A percentile compares a stretch with the other conserved stretches of the same genome.
phyloP scores from a whole-genome alignment of 169 alveolate species.

The Sarcocystis neurona region DNA sequence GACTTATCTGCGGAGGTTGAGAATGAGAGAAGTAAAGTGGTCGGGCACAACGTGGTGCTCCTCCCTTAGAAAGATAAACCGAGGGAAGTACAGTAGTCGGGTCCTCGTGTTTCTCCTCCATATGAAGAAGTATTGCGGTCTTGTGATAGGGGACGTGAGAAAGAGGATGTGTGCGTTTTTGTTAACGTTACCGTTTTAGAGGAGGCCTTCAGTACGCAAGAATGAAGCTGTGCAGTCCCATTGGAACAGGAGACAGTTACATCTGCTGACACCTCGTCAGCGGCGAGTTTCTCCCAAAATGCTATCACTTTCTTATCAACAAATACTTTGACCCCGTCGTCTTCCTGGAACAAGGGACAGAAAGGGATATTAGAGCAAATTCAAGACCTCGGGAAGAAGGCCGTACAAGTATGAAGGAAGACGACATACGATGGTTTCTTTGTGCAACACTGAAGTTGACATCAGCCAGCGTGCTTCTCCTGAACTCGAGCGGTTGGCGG shows the following conservation, averaged over 20 bases:
- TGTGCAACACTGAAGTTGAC: background rate
- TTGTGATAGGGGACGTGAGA: no score
- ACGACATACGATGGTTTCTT: background rate
- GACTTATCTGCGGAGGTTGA: no score
- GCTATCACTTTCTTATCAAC: slow-evolving; percentile 11
- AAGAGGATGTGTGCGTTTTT: background rate
- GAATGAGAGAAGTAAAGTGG: no score
- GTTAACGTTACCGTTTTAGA: background rate
- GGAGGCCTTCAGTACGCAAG: slow-evolving; percentile 9
- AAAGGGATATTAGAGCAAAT: no score
- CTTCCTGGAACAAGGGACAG: background rate
- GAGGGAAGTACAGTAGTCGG: no score
- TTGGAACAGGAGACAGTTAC: background rate
- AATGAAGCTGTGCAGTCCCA: slow-evolving; percentile 9
- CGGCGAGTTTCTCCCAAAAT: slow-evolving; percentile 15
- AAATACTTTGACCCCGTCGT: background rate
- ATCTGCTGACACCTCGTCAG: slow-evolving; percentile 8
- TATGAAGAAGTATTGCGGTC: no score
- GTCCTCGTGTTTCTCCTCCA: no score
- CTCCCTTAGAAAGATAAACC: no score
- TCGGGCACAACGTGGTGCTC: no score
- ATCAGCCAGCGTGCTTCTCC: no score
- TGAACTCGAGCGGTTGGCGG: no score
- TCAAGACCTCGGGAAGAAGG: background rate
- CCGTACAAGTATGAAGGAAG: background rate